Evolutionary conservation across 495 filamentous ascomycete genomes (phyloP), one percentile per base, ranked within the genome.

Genomic region (Aspergillus cavernicola): DNA sequence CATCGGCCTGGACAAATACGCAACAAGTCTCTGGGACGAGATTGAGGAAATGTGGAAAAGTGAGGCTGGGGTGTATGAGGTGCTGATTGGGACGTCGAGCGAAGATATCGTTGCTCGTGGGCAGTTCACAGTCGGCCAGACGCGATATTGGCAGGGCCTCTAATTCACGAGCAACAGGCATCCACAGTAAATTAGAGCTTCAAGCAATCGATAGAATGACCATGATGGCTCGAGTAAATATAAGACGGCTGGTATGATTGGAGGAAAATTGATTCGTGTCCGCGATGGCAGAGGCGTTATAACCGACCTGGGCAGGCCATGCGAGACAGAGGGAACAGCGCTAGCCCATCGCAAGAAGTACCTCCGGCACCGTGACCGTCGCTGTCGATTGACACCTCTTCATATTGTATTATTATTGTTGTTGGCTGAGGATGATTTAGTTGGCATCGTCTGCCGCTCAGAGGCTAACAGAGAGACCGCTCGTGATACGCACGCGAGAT

Each of bases 1-100:
- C 6, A 74, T 92, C 2, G 57, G 56, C 19, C 39, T 92, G 1
- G 81, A 89, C 59, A 80, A 79, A 63, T 80, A 85, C 53, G 80
- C 80, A 44, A 81, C 84, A 5, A 86, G 87, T 28, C 90, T 87
- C 69, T 92, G 83, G 67, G 86, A 91, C 43, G 83, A 85, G 50
- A 74, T 76, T 4, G 62, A 82, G 29, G 66, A 69, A 12, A 78
- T 69, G 37, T 92, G 88, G 87, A 80, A 87, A 33, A 83, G 81
- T 8, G 87, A 92, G 61, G 75, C 84, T 59, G 88, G 88, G 0
- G 61, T 54, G n/a, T 92, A 88, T 62, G 72, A 82, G 43, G 80
- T 86, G 12, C 54, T 86, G 56, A 76, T 90, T 56, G 66, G 64
- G 38, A 75, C 67, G 15, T 83, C 80, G 28, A 74, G 67, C 15